These are phyloP conservation scores for Solanum aculeatissimum DNA, from an alignment of 305 asterid genomes.

Conservation along the genomic window DNA sequence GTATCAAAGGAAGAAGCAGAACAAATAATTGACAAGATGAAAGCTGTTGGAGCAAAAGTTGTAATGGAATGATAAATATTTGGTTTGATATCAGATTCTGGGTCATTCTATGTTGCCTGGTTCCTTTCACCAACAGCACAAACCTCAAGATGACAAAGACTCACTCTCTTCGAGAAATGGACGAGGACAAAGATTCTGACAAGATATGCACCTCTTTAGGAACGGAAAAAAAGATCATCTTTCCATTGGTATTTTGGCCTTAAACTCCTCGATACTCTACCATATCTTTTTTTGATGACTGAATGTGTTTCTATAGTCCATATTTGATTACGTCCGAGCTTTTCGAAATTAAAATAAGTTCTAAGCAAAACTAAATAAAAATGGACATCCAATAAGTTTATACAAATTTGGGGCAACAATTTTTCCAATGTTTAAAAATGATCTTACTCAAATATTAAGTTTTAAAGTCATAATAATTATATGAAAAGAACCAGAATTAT, in stretches of 20 bases:
- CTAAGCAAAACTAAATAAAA: not conserved
- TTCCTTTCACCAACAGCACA: not conserved
- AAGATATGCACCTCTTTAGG: not conserved
- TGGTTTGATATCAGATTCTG: not conserved
- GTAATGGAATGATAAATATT: constrained; percentile 37
- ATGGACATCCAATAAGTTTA: not conserved
- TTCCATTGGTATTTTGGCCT: not conserved
- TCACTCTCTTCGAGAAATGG: not conserved
- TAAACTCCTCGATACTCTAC: not conserved
- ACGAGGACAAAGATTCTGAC: not conserved
- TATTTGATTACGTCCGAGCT: not conserved
- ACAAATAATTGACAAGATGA: constrained; percentile 63
- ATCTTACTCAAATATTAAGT: too few species aligned
- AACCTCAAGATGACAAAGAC: not conserved
- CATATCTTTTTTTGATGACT: not conserved
- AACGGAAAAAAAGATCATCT: not conserved
- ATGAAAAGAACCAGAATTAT: not conserved
- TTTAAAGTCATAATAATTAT: not conserved
- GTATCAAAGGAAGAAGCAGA: constrained; percentile 63
- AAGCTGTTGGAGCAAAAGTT: constrained; percentile 66
- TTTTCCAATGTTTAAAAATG: not conserved
- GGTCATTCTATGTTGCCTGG: not conserved
- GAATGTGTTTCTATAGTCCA: not conserved
- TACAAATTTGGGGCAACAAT: not conserved
- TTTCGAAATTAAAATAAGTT: not conserved